phyloP scores from a whole-genome alignment of 176 grass and related monocot genomes.

The Thalia dealbata region DNA sequence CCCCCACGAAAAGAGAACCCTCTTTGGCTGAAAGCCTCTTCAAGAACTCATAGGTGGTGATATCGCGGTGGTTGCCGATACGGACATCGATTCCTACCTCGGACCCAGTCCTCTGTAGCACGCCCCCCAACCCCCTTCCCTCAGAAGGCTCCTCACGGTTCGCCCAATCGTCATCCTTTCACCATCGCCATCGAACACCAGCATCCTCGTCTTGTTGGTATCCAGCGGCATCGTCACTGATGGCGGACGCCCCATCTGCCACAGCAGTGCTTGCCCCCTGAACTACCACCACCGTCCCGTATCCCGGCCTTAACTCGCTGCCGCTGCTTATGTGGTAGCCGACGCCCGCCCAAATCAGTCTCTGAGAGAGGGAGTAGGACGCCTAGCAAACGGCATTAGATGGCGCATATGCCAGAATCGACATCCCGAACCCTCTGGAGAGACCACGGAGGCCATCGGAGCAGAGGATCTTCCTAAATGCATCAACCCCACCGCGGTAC shows the following conservation, averaged over 20 bases:
- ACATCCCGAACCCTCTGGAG: slow-evolving; percentile 90
- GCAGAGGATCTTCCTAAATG: slow-evolving; percentile 55
- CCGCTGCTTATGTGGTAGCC: slow-evolving; percentile 28
- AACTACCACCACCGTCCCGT: slow-evolving; percentile 50
- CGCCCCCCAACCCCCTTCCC: slow-evolving; percentile 54
- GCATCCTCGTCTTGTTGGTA: slow-evolving; percentile 88
- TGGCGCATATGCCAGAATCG: slow-evolving; percentile 86
- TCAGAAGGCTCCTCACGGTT: slow-evolving; percentile 54
- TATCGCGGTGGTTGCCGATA: slow-evolving; percentile 22
- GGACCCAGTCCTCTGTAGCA: slow-evolving; percentile 17
- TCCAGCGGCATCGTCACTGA: slow-evolving; percentile 94
- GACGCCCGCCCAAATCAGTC: slow-evolving; percentile 49
- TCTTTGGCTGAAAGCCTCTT: slow-evolving; percentile 21
- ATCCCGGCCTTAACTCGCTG: slow-evolving; percentile 17
- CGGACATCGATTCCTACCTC: slow-evolving; percentile 10
- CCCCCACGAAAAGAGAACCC: slow-evolving; percentile 1
- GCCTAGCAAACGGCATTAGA: slow-evolving; percentile 98
- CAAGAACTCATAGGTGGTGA: slow-evolving; percentile 22
- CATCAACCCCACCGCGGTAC: slow-evolving; percentile 57
- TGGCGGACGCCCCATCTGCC: slow-evolving; percentile 51
- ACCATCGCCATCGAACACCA: slow-evolving; percentile 56
- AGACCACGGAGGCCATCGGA: slow-evolving; percentile 68
- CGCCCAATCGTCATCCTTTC: slow-evolving; percentile 36
- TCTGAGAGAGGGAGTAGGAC: slow-evolving; percentile 70
- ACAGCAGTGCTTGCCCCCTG: slow-evolving; percentile 74